phyloP scores from a whole-genome alignment of 768 basidiomycete genomes.

The Naganishia vaughanmartiniae region DNA sequence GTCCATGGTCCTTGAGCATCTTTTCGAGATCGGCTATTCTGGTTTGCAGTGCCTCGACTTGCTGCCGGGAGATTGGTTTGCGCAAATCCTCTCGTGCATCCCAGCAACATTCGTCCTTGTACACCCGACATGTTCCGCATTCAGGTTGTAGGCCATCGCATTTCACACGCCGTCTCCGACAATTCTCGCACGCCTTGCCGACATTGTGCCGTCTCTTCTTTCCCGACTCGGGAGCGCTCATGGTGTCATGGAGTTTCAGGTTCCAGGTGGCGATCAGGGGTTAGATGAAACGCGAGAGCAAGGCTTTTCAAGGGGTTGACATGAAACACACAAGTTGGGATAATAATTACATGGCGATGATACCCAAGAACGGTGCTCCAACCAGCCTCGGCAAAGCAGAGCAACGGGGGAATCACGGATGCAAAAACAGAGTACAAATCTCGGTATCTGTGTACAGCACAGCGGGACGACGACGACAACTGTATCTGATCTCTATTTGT shows the following conservation, averaged over 20 bases:
- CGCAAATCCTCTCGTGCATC: constrained; percentile 41
- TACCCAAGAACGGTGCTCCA: too few species aligned
- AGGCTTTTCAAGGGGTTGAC: too few species aligned
- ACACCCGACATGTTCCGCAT: constrained; percentile 44
- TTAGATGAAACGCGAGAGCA: too few species aligned
- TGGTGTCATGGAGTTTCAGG: not conserved
- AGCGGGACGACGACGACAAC: too few species aligned
- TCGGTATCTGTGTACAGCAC: too few species aligned
- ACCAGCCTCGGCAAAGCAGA: too few species aligned
- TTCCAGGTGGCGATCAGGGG: too few species aligned
- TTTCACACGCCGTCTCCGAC: constrained; percentile 38
- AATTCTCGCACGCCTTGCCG: constrained; percentile 40
- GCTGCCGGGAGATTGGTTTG: constrained; percentile 43
- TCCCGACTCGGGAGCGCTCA: constrained; percentile 4
- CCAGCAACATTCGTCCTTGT: constrained; percentile 48
- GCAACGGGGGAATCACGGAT: not conserved
- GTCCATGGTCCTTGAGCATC: constrained; percentile 35
- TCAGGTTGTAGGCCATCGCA: constrained; percentile 44
- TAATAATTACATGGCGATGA: too few species aligned
- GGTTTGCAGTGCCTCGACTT: constrained; percentile 42
- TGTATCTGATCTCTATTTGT: too few species aligned
- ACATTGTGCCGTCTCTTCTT: constrained; percentile 39
- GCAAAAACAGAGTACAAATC: not conserved
- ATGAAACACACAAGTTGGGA: too few species aligned
- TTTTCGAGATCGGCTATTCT: constrained; percentile 42